These are phyloP conservation scores for Piloderma croceum DNA, from an alignment of 768 basidiomycete genomes.

Conservation along the genomic window DNA sequence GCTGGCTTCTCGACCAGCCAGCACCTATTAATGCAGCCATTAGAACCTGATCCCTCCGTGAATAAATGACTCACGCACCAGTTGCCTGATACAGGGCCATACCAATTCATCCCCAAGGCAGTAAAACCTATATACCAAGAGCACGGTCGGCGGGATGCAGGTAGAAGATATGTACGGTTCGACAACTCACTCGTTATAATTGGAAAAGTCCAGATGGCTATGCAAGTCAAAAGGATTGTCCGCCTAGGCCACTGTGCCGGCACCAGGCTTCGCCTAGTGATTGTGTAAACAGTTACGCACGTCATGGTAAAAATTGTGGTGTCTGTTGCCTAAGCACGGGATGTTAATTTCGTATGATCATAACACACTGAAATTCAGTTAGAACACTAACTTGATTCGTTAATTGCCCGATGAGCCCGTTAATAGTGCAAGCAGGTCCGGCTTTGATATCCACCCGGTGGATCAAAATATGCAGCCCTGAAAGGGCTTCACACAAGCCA, in stretches of 20 bases:
- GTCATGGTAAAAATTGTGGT: constrained; percentile 13
- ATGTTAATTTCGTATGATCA: background rate
- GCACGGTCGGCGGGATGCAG: too few species aligned
- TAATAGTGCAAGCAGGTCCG: constrained; percentile 5
- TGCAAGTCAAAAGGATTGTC: background rate
- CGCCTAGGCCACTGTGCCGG: constrained; percentile 5
- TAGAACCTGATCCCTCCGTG: background rate
- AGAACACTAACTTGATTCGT: constrained; percentile 6
- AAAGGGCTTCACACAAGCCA: constrained; percentile 6
- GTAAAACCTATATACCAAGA: constrained; percentile 7
- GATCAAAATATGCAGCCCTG: constrained; percentile 10
- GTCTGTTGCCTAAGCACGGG: constrained; percentile 9
- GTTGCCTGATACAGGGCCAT: constrained; percentile 13
- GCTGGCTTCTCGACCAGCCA: constrained; percentile 10
- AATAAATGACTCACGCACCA: constrained; percentile 2
- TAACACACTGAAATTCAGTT: background rate
- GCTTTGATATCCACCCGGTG: background rate
- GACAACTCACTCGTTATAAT: too few species aligned
- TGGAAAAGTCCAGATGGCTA: too few species aligned
- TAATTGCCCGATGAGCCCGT: constrained; percentile 8
- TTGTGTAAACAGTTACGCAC: too few species aligned
- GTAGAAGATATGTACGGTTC: too few species aligned
- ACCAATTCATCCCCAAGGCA: constrained; percentile 11
- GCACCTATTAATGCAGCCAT: constrained; percentile 5
- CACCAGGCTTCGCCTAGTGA: too few species aligned